phyloP scores from a whole-genome alignment of 1,284 basidiomycete species.

The Exobasidium rhododendri region DNA sequence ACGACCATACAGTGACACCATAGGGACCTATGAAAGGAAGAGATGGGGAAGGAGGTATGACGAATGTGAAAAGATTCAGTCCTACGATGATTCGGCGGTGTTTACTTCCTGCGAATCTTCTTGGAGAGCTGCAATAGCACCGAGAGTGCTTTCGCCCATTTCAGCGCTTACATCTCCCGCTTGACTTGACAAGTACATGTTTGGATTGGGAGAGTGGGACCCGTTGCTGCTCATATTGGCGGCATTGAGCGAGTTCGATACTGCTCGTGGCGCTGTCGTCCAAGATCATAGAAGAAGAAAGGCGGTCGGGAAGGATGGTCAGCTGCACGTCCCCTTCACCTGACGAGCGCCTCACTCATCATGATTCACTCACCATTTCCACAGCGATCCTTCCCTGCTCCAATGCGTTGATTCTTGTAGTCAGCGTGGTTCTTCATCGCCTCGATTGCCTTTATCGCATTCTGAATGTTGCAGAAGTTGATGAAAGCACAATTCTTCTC shows the following conservation, averaged over 20 bases:
- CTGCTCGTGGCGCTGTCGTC: background rate
- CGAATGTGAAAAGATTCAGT: no score
- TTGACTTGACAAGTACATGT: background rate
- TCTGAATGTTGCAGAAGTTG: constrained; percentile 54
- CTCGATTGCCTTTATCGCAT: constrained; percentile 54
- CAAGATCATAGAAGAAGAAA: background rate
- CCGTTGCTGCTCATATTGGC: constrained; percentile 4
- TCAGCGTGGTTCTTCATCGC: constrained; percentile 52
- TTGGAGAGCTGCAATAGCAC: background rate
- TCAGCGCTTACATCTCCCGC: background rate
- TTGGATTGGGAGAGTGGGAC: constrained; percentile 11
- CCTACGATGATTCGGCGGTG: no score
- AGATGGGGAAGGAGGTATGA: no score
- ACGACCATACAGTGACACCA: no score
- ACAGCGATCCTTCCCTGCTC: constrained; percentile 51
- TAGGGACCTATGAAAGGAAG: no score
- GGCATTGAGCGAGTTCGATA: constrained; percentile 4
- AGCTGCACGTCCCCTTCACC: no score
- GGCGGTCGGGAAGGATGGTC: no score
- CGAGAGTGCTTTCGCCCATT: background rate
- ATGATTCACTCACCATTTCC: constrained; percentile 17
- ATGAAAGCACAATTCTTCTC: constrained; percentile 54
- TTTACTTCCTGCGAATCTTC: background rate
- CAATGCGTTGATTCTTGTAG: constrained; percentile 49
- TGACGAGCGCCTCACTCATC: no score